These are phyloP conservation scores for Metschnikowia drakensbergensis DNA, from an alignment of 805 yeast species.

Conservation along the genomic window DNA sequence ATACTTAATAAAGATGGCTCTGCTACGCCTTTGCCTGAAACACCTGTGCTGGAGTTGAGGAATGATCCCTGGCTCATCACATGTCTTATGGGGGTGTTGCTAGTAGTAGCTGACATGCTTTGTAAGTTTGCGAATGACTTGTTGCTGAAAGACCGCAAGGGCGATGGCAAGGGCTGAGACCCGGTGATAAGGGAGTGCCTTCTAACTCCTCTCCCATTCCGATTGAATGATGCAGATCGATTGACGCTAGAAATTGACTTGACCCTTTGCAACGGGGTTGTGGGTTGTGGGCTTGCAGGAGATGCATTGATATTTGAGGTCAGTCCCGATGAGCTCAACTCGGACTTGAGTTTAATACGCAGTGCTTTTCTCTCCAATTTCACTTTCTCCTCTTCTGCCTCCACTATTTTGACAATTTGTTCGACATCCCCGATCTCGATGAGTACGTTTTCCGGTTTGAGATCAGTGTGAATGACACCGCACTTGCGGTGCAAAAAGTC, in stretches of 20 bases:
- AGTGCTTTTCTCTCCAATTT: constrained; percentile 28
- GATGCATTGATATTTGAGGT: constrained; percentile 3
- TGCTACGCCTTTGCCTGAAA: not conserved
- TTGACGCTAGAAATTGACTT: constrained; percentile 14
- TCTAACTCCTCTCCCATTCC: constrained; percentile 54
- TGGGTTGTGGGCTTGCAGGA: constrained; percentile 8
- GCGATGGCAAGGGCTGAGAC: constrained; percentile 90
- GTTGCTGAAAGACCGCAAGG: constrained; percentile 55
- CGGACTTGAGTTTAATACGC: constrained; percentile 15
- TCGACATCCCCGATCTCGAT: constrained; percentile 78
- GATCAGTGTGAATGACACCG: constrained; percentile 45
- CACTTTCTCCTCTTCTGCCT: constrained; percentile 51
- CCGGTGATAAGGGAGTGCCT: constrained; percentile 79
- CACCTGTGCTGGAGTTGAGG: not conserved
- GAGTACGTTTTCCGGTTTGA: constrained; percentile 23
- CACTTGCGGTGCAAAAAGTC: constrained; percentile 55
- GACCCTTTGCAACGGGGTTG: constrained; percentile 15
- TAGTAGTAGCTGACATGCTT: constrained; percentile 33
- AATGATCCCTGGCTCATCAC: constrained; percentile 20
- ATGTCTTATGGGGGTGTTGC: constrained; percentile 36
- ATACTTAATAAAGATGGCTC: constrained; percentile 1
- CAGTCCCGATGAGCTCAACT: constrained; percentile 1
- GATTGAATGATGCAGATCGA: constrained; percentile 37
- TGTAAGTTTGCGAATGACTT: constrained; percentile 37
- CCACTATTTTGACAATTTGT: constrained; percentile 65